phyloP scores from a whole-genome alignment of 140 eudicot species.

The Cichorium intybus region DNA sequence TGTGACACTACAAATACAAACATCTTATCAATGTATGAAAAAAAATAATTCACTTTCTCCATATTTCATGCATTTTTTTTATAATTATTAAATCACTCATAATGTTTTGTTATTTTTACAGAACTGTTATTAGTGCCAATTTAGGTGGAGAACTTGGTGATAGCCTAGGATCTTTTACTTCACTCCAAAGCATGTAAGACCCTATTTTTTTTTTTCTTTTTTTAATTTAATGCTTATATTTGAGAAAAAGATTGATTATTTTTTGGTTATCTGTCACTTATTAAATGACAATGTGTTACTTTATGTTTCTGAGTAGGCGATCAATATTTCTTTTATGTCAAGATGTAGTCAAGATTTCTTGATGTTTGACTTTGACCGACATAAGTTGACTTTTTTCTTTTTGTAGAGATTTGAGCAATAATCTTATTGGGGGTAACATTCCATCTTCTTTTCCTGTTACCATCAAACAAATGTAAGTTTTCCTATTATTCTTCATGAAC shows the following conservation, averaged over 20 bases:
- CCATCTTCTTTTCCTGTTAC: conserved; percentile 70
- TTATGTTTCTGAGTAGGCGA: no score
- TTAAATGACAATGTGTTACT: not conserved
- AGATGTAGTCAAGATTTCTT: not conserved
- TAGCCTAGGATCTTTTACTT: conserved; percentile 62
- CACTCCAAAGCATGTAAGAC: conserved; percentile 66
- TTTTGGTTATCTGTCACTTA: not conserved
- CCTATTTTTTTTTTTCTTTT: not conserved
- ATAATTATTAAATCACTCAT: not conserved
- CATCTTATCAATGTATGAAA: conserved; percentile 63
- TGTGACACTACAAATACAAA: conserved; percentile 51
- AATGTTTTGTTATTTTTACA: conserved; percentile 18
- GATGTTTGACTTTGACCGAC: conserved; percentile 15
- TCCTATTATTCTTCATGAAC: not conserved
- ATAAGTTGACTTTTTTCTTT: conserved; percentile 6
- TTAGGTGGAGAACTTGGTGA: conserved; percentile 89
- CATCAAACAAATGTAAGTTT: conserved; percentile 57
- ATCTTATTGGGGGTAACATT: conserved; percentile 73
- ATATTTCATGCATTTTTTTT: not conserved
- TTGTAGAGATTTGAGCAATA: conserved; percentile 80
- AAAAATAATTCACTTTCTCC: not conserved
- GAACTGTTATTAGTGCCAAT: conserved; percentile 70
- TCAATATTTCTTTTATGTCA: no score
- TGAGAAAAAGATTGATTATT: not conserved
- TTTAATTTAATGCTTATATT: not conserved